These are phyloP conservation scores for Magnaporthiopsis incrustans DNA, from an alignment of 2,329 filamentous ascomycete genomes.

Conservation along the genomic window DNA sequence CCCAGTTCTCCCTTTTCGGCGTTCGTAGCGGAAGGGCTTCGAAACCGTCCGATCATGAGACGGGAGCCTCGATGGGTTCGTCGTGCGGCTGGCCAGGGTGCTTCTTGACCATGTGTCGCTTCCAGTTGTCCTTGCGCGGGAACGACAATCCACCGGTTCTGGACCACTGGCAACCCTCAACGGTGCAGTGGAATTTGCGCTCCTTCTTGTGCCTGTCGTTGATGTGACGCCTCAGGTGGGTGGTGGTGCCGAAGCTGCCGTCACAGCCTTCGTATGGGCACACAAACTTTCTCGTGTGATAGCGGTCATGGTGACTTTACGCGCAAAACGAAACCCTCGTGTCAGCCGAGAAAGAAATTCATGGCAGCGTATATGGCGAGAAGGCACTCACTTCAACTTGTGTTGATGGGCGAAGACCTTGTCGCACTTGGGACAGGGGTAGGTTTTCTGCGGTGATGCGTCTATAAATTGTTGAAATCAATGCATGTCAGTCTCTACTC, in stretches of 20 bases:
- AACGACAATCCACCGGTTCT: slow-evolving; percentile 46
- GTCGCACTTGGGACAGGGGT: slow-evolving; percentile 33
- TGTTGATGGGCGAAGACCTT: slow-evolving; percentile 49
- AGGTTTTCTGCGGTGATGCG: slow-evolving; percentile 14
- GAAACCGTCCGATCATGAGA: background rate
- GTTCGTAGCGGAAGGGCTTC: too few species aligned
- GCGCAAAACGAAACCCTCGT: background rate
- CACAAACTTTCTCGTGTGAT: slow-evolving; percentile 48
- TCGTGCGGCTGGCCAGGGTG: slow-evolving; percentile 32
- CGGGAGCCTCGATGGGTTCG: slow-evolving; percentile 26
- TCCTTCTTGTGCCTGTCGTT: slow-evolving; percentile 55
- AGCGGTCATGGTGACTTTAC: slow-evolving; percentile 48
- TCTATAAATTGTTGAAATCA: background rate
- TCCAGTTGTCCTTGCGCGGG: slow-evolving; percentile 55
- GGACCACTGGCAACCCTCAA: slow-evolving; percentile 43
- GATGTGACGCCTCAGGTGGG: slow-evolving; percentile 53
- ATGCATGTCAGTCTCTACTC: background rate
- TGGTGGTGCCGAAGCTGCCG: slow-evolving; percentile 52
- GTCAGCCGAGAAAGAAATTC: background rate
- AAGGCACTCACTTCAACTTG: slow-evolving; percentile 44
- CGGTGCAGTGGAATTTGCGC: slow-evolving; percentile 50
- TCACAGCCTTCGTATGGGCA: slow-evolving; percentile 34
- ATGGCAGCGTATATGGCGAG: background rate
- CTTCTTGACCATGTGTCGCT: slow-evolving; percentile 54
- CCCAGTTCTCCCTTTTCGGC: too few species aligned